phyloP scores from a whole-genome alignment of 257 asterid species.

The Forsythia suspensa region DNA sequence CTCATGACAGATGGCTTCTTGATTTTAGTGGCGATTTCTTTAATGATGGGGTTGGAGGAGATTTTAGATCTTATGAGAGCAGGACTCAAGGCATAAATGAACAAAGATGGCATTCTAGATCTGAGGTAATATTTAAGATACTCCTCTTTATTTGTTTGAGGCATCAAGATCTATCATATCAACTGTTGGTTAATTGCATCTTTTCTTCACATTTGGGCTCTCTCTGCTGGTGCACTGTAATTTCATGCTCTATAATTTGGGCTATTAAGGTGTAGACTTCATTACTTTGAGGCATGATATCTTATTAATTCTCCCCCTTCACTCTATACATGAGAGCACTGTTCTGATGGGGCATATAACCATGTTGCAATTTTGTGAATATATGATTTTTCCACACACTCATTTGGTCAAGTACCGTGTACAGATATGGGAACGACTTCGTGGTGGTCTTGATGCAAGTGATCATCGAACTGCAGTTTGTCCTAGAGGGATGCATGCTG shows the following conservation, averaged over 20 bases:
- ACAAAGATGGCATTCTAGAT: slow-evolving; percentile 58
- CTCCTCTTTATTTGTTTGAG: neutral
- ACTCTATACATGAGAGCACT: neutral
- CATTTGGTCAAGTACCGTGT: slow-evolving; percentile 5
- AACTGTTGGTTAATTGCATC: neutral
- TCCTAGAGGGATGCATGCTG: slow-evolving; percentile 73
- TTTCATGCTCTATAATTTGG: neutral
- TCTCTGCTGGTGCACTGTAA: neutral
- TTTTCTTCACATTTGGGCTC: neutral
- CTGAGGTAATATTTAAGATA: slow-evolving; percentile 57
- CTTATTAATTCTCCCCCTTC: neutral
- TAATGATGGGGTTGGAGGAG: slow-evolving; percentile 56
- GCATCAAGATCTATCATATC: neutral
- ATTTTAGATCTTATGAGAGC: slow-evolving; percentile 42
- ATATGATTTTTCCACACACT: neutral
- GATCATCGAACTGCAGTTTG: slow-evolving; percentile 53
- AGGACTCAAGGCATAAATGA: slow-evolving; percentile 49
- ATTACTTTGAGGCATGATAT: neutral
- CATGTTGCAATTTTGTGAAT: slow-evolving; percentile 4
- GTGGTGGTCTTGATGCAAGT: slow-evolving; percentile 44
- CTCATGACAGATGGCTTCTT: slow-evolving; percentile 61
- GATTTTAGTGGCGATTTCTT: slow-evolving; percentile 55
- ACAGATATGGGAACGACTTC: slow-evolving; percentile 79
- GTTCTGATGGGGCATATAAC: slow-evolving; percentile 7
- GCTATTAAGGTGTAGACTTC: neutral